Evolutionary conservation across 2,329 filamentous ascomycete genomes (phyloP).

Genomic region (Pseudogymnoascus verrucosus): DNA sequence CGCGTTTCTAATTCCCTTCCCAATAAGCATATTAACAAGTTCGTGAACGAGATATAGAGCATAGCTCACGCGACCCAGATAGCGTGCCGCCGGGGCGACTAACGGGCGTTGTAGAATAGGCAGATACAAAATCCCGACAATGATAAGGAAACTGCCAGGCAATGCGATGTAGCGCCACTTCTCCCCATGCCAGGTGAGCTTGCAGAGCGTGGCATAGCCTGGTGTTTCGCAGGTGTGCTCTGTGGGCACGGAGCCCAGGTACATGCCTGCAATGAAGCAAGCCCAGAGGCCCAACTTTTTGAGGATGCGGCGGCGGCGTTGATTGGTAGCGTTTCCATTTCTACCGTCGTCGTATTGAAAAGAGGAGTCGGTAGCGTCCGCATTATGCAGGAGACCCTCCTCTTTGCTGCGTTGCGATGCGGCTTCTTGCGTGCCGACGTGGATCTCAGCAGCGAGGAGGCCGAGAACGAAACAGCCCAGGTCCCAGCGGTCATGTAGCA

Average conservation of each 20-base stretch:
- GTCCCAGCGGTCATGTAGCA: constrained; percentile 3
- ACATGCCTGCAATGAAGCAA: background rate
- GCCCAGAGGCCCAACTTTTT: background rate
- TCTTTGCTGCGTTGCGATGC: background rate
- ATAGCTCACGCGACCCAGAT: constrained; percentile 55
- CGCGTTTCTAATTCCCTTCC: constrained; percentile 39
- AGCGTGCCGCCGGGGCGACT: constrained; percentile 33
- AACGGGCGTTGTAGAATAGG: constrained; percentile 1
- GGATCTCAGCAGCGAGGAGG: background rate
- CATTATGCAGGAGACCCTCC: background rate
- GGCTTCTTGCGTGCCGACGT: constrained; percentile 1
- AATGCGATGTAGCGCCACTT: constrained; percentile 3
- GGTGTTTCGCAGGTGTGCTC: background rate
- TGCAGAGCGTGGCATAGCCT: background rate
- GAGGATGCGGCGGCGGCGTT: background rate
- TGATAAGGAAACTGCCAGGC: background rate
- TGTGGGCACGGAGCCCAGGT: constrained; percentile 1
- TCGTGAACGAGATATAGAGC: constrained; percentile 58
- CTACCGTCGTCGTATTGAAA: background rate
- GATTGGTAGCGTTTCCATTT: background rate
- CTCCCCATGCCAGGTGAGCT: background rate
- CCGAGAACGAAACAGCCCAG: background rate
- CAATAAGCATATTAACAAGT: constrained; percentile 49
- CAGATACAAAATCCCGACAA: background rate
- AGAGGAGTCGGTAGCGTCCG: background rate